Percentiles rank a stretch among this genome's conserved stretches.
phyloP scores from a whole-genome alignment of 805 yeast species.

The Ogataea paraovalis region DNA sequence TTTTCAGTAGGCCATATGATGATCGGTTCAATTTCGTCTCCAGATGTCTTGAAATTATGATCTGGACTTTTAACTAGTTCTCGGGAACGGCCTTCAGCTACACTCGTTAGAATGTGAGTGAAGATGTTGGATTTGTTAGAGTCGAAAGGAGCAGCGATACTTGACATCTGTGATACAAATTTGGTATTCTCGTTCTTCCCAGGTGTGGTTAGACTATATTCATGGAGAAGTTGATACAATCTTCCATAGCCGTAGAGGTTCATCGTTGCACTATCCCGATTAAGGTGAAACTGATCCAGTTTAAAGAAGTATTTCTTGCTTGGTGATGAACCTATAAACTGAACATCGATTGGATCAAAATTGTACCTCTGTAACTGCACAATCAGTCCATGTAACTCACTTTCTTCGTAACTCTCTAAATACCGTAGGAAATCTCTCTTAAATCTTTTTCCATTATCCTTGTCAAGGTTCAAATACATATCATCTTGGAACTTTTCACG shows the following conservation, averaged over 20 bases:
- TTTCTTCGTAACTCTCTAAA: constrained; percentile 38
- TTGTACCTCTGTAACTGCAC: constrained; percentile 33
- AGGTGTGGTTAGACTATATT: constrained; percentile 28
- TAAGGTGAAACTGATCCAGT: constrained; percentile 8
- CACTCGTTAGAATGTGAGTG: constrained; percentile 45
- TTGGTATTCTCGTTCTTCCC: constrained; percentile 26
- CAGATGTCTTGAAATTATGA: constrained; percentile 9
- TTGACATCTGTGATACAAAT: constrained; percentile 42
- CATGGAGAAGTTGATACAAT: constrained; percentile 37
- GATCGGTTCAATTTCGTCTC: constrained; percentile 21
- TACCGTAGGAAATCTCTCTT: constrained; percentile 42
- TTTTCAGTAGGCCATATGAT: constrained; percentile 33
- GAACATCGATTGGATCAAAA: constrained; percentile 45
- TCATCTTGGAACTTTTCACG: no score
- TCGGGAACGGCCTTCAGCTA: constrained; percentile 31
- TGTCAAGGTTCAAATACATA: constrained; percentile 2
- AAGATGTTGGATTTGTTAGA: constrained; percentile 35
- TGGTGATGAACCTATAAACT: constrained; percentile 55
- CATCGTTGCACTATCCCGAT: constrained; percentile 2
- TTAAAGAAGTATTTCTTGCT: constrained; percentile 30
- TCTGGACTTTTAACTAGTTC: constrained; percentile 18
- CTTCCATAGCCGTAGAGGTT: constrained; percentile 44
- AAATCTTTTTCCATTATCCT: constrained; percentile 34
- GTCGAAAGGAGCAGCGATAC: constrained; percentile 46
- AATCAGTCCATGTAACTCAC: constrained; percentile 28